Evolutionary conservation across 2,329 filamentous ascomycete genomes (phyloP).

Genomic region (Neopestalotiopsis clavispora): DNA sequence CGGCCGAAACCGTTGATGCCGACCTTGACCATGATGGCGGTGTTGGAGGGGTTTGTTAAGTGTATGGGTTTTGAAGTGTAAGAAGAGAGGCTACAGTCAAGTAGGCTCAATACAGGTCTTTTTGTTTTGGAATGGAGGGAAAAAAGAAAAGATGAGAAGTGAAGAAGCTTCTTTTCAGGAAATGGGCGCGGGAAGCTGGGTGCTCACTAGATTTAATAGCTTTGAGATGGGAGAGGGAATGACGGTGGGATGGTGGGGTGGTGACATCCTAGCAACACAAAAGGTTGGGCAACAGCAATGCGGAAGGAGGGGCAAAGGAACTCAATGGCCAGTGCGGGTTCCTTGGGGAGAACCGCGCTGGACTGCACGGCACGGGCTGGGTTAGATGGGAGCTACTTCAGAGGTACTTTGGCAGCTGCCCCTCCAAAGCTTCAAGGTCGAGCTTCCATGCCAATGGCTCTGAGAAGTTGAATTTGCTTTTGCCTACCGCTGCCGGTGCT

Average conservation of each 20-base stretch:
- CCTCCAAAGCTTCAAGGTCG: not conserved
- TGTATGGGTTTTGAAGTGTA: not conserved
- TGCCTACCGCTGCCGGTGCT: not conserved
- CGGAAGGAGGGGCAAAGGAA: constrained; percentile 16
- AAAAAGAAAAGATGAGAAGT: constrained; percentile 8
- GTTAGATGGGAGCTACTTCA: constrained; percentile 12
- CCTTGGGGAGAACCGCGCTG: not conserved
- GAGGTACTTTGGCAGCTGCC: constrained; percentile 13
- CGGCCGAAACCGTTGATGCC: constrained; percentile 99
- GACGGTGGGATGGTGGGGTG: constrained; percentile 18
- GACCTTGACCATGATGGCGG: constrained; percentile 70
- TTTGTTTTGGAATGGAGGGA: not conserved
- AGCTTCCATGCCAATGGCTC: not conserved
- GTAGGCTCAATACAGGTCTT: not conserved
- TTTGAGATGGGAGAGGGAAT: constrained; percentile 12
- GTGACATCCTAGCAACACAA: constrained; percentile 16
- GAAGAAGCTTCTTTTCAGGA: not conserved
- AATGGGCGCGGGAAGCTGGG: constrained; percentile 1
- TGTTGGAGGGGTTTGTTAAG: constrained; percentile 10
- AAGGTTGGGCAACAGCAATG: constrained; percentile 14
- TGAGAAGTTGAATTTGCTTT: not conserved
- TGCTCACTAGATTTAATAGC: constrained; percentile 16
- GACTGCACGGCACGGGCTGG: not conserved
- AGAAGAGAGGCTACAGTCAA: not conserved
- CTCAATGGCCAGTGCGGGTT: constrained; percentile 7